phyloP scores from a whole-genome alignment of 805 yeast species.

The Wickerhamomyces alni region DNA sequence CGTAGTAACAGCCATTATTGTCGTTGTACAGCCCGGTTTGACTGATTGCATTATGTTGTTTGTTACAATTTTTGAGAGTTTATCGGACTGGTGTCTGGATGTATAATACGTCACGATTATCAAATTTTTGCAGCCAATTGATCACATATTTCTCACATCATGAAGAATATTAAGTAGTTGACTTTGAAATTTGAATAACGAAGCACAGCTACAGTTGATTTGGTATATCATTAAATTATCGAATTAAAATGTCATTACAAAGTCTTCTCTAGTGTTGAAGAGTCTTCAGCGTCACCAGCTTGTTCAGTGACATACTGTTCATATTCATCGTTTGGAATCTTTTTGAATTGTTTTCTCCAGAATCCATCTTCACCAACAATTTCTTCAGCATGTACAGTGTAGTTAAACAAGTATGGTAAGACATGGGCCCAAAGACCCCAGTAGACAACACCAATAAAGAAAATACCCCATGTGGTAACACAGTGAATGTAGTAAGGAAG shows the following conservation, averaged over 20 bases:
- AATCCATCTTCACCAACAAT: constrained; percentile 62
- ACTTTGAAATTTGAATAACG: too few species aligned
- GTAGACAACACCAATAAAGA: constrained; percentile 57
- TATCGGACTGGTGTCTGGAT: too few species aligned
- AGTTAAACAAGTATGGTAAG: constrained; percentile 50
- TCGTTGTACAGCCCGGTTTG: background rate
- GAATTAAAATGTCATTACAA: too few species aligned
- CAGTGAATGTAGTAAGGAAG: constrained; percentile 77
- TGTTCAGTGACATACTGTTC: constrained; percentile 12
- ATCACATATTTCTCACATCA: too few species aligned
- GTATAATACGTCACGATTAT: too few species aligned
- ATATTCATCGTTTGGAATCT: constrained; percentile 26
- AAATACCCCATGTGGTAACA: constrained; percentile 77
- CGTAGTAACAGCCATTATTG: constrained; percentile 28
- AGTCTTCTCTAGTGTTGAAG: background rate
- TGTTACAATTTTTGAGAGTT: too few species aligned
- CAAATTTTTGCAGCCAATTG: too few species aligned
- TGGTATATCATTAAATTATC: too few species aligned
- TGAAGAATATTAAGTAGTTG: too few species aligned
- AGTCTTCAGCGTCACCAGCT: background rate
- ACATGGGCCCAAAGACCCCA: constrained; percentile 60
- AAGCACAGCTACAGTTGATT: too few species aligned
- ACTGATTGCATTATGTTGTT: too few species aligned
- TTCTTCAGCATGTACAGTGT: constrained; percentile 45
- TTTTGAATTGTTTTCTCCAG: constrained; percentile 58